Conservation (phyloP, 2,329 filamentous ascomycete genomes). For the Emmonsiellopsis sp. region DNA sequence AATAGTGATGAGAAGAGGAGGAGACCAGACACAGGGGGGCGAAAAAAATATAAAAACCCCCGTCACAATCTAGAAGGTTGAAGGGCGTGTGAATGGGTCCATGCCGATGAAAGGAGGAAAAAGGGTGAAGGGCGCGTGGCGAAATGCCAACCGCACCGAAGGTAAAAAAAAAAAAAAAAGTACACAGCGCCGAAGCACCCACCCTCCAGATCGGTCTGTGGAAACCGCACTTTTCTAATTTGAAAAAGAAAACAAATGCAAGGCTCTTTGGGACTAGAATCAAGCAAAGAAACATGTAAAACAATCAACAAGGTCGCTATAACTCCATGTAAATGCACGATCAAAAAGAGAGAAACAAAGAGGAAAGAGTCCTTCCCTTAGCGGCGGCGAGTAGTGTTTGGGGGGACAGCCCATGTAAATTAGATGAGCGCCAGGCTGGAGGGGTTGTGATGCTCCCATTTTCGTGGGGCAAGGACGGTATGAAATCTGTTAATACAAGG, state of each 20-base stretch:
- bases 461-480: background rate
- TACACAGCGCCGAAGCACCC: constrained; percentile 4
- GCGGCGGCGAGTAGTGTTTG: background rate
- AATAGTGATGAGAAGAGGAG: background rate
- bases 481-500: constrained; percentile 23
- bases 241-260: background rate
- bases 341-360: constrained; percentile 23
- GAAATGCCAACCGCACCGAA: background rate
- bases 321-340: constrained; percentile 38
- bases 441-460: background rate
- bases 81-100: background rate
- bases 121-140: background rate
- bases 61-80: background rate
- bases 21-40: background rate
- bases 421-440: background rate
- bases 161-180: constrained; percentile 2
- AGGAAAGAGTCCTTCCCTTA: constrained; percentile 2
- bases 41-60: too few relatives aligned
- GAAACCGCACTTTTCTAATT: constrained; percentile 5
- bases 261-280: background rate
- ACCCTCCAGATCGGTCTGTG: constrained; percentile 1
- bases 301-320: constrained; percentile 28
- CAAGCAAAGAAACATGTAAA: constrained; percentile 4
- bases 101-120: background rate
- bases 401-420: background rate